Percentiles rank a stretch among this genome's conserved stretches.
phyloP scores from a whole-genome alignment of 176 grass and related monocot genomes.

The Paspalum notatum region DNA sequence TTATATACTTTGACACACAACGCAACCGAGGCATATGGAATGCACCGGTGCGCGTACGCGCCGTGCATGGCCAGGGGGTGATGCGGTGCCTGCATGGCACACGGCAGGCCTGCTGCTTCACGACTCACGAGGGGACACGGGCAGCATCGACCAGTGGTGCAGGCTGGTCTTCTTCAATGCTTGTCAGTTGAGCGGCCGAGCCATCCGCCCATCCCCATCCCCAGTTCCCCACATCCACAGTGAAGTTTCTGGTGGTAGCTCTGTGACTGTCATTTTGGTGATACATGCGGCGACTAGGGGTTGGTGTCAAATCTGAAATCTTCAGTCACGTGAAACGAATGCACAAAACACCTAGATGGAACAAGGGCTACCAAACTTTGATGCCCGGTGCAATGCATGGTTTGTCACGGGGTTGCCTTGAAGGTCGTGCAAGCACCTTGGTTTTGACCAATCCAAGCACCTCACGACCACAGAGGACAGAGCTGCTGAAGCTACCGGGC shows the following conservation, averaged over 20 bases:
- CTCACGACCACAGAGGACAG: background rate
- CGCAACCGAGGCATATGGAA: too few species aligned
- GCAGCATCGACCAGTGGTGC: background rate
- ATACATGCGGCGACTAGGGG: background rate
- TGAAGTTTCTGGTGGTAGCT: too few species aligned
- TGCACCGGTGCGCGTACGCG: background rate
- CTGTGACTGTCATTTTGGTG: too few species aligned
- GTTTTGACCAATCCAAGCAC: background rate
- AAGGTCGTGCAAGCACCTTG: background rate
- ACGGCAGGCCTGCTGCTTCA: background rate
- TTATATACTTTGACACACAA: too few species aligned
- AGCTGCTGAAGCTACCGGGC: background rate
- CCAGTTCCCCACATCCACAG: too few species aligned
- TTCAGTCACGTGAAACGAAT: background rate
- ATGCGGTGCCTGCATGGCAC: background rate
- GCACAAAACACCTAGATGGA: background rate
- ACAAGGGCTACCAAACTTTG: background rate
- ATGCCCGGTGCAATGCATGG: background rate
- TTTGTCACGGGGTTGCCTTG: background rate
- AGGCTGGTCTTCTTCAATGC: slow-evolving; percentile 18
- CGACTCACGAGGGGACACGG: background rate
- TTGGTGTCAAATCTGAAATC: background rate
- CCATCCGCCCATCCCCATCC: too few species aligned
- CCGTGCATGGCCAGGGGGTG: background rate
- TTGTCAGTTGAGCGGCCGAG: slow-evolving; percentile 9